phyloP scores from a whole-genome alignment of 139 green algal genomes.

The Coelastrella sp. region DNA sequence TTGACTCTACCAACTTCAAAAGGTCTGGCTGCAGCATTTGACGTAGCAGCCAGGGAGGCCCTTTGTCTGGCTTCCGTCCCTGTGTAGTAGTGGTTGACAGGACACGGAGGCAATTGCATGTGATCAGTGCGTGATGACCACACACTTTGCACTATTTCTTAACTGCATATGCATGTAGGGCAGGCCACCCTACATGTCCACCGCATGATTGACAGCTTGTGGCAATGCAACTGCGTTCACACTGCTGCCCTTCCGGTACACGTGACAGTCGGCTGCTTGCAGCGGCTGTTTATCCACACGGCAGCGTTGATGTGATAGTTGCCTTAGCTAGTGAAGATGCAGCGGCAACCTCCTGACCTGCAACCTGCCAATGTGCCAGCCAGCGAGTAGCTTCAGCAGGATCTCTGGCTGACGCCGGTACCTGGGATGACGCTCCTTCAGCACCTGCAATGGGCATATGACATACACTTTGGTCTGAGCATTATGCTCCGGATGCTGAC shows the following conservation, averaged over 20 bases:
- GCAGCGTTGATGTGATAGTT: no score
- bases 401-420: conserved; percentile 19
- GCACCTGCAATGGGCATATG: conserved; percentile 1
- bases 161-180: no score
- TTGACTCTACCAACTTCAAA: not conserved
- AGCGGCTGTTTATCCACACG: no score
- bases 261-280: no score
- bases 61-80: conserved; percentile 40
- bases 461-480: not conserved
- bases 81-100: not conserved
- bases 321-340: no score
- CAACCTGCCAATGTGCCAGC: conserved; percentile 31
- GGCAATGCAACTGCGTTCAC: no score
- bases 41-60: conserved; percentile 47
- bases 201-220: no score
- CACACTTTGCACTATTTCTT: no score
- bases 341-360: not conserved
- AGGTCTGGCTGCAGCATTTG: conserved; percentile 47
- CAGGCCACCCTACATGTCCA: no score
- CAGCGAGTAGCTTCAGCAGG: conserved; percentile 39
- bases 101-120: no score
- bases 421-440: conserved; percentile 39
- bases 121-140: no score
- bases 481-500: not conserved
- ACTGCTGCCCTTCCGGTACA: no score